Base-by-base conservation (phyloP, 805 yeast genomes). In the Lachancea fermentati region DNA sequence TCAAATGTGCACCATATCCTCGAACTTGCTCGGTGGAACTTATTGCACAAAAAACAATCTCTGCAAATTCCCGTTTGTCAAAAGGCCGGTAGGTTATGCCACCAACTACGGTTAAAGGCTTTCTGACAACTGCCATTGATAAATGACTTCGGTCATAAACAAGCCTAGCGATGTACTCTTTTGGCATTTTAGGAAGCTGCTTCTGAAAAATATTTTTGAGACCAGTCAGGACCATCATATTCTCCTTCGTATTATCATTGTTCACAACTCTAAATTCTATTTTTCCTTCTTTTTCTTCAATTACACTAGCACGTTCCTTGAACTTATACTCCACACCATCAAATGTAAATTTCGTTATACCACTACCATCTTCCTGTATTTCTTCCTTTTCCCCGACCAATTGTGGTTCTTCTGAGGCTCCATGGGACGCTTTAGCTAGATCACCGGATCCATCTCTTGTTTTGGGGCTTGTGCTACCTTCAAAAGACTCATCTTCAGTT, bases 141-240 rank as follows among this genome's bases (percentile, higher is more conserved):
- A 94, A 68, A 66, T 93, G 99, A 30, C 91, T 81, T 50, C 97
- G 69, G 58, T 93, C 99, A 58, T 88, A 93, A 3, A 93, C 97
- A 46, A 93, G 73, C 49, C 98, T 69, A 4, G 96, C 87, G 56
- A 93, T 93, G 64, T 93, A 93, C 58, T 93, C 97, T 46, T 93
- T 76, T 15, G 99, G 99, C 99, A 93, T 93, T 64, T 93, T 91
- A 2, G 99, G 99, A 47, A 93, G 73, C 65, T 93, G 99, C 55
- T 89, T 89, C 60, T 93, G 98, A 62, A 93, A 93, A 49, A 93
- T 91, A 59, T 91, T 93, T 64, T 93, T 93, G 47, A 93, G 66
- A 1, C 99, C 99, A 0, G 97, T 93, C 47, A 93, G 68, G 36
- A 93, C 91, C 72, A 93, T 86, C 69, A 93, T 69, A 60, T 77